Evolutionary conservation across 106 monocot genomes (phyloP), one percentile per base, ranked within the genome.

Genomic region (Acorus calamus): DNA sequence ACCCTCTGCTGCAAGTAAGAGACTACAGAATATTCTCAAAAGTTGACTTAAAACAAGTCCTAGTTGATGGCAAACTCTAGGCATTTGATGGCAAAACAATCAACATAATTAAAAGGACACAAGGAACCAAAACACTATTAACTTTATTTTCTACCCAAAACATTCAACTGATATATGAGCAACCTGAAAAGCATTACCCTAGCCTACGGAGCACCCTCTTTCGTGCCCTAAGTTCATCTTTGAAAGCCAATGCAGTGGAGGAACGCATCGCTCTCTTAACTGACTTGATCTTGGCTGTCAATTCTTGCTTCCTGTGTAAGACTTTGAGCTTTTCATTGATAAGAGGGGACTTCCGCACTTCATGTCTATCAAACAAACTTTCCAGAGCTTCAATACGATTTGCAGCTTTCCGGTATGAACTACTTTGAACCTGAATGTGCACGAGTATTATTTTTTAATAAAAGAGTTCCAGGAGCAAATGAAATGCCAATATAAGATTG

Each of bases 221-320:
- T 7, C 85, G 81, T 61, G 92, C 85, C 63, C 88, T 99, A 28
- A 99, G 85, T 63, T 99, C 98, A 67, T 92, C 98, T 71, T 98
- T 98, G 70, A 98, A 98, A 67, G 98, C 98, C 55, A 98, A 83
- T 62, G 81, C 76, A 55, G 98, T 83, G 13, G 98, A 88, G 59
- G 80, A 70, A 11, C 83, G 84, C 81, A 88, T 69, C 62, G 73
- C 61, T 72, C 83, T 91, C 72, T 77, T 92, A 11, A 85, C 67
- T 43, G 73, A 82, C 68, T 92, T 98, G 69, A 98, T 98, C 71
- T 78, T 87, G 47, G 78, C 79, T 43, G 78, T 73, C 63, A 98
- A 72, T 74, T 92, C 92, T 66, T 83, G 68, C 61, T 98, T 98
- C 57, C 69, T 62, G 73, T 92, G 88, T 47, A 99, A 79, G 5